phyloP scores from a whole-genome alignment of 768 basidiomycete genomes.

The Panellus pusillus region DNA sequence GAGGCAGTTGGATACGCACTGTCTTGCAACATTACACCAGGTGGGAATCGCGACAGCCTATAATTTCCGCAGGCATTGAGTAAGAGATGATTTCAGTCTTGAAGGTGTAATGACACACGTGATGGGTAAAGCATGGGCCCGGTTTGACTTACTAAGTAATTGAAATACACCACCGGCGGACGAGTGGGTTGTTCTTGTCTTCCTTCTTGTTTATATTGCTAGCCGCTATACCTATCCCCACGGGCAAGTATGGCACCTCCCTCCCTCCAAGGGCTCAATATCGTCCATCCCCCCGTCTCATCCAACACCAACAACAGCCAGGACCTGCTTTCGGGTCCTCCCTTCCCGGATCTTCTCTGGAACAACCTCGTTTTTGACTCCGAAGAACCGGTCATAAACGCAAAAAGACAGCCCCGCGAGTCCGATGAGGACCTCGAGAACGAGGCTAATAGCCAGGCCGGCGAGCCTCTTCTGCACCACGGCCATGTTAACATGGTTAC shows the following conservation, averaged over 20 bases:
- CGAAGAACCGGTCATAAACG: conserved; percentile 56
- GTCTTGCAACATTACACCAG: too few species aligned
- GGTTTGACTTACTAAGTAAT: too few species aligned
- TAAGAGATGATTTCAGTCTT: too few species aligned
- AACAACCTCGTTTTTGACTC: conserved; percentile 78
- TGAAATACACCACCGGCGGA: too few species aligned
- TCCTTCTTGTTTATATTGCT: not conserved
- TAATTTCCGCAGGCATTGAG: too few species aligned
- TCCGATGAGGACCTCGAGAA: conserved; percentile 53
- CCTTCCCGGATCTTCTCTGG: conserved; percentile 83
- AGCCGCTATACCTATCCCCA: not conserved
- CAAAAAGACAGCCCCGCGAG: conserved; percentile 31
- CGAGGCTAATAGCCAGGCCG: conserved; percentile 31
- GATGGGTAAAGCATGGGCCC: too few species aligned
- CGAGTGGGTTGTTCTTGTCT: not conserved
- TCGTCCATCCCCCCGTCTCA: conserved; percentile 56
- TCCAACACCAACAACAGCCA: conserved; percentile 43
- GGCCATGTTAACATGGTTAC: conserved; percentile 62
- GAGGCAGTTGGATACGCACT: too few species aligned
- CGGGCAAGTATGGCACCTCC: conserved; percentile 52
- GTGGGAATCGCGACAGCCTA: too few species aligned
- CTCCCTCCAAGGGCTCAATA: conserved; percentile 76
- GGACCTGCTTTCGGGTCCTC: conserved; percentile 61
- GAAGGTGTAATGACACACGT: too few species aligned
- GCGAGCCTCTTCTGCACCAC: conserved; percentile 48